phyloP scores from a whole-genome alignment of 371 early-diverging fungal species.

The Parasitella parasitica region DNA sequence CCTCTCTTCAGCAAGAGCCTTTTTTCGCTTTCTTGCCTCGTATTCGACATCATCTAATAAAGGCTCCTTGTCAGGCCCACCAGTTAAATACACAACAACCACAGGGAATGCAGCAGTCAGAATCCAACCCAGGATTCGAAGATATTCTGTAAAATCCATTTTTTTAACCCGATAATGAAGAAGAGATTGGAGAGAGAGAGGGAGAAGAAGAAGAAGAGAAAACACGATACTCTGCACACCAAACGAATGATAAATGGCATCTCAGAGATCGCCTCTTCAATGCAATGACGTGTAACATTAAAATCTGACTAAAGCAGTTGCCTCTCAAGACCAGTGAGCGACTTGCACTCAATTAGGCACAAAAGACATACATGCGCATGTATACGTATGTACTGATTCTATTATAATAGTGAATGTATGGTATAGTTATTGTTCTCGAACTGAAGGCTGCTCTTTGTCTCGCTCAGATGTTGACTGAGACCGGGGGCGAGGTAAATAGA shows the following conservation, averaged over 20 bases:
- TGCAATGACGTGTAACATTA: conserved; percentile 3
- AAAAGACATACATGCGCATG: background rate
- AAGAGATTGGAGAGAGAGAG: background rate
- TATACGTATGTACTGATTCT: background rate
- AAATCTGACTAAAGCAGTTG: background rate
- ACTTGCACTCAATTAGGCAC: background rate
- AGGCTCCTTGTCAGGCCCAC: conserved; percentile 12
- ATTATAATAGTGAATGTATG: background rate
- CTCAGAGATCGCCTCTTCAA: background rate
- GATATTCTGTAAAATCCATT: conserved; percentile 2
- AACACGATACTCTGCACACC: background rate
- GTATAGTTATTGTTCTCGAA: background rate
- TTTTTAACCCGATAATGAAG: background rate
- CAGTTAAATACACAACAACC: conserved; percentile 13
- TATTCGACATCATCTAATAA: conserved; percentile 1
- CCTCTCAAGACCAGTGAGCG: background rate
- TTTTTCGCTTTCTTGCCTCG: conserved; percentile 9
- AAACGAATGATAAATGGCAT: background rate
- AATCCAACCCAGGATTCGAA: conserved; percentile 3
- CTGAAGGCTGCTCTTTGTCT: background rate
- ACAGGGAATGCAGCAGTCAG: conserved; percentile 12
- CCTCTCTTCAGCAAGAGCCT: conserved; percentile 9
- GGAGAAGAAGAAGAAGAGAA: background rate
- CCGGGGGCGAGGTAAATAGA: conserved; percentile 53
- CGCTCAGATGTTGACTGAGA: background rate